A percentile compares a stretch with the other conserved stretches of the same genome.
These are phyloP conservation scores for Coemansia sp. DNA, from an alignment of 192 early-diverging fungal species.

Conservation along the genomic window DNA sequence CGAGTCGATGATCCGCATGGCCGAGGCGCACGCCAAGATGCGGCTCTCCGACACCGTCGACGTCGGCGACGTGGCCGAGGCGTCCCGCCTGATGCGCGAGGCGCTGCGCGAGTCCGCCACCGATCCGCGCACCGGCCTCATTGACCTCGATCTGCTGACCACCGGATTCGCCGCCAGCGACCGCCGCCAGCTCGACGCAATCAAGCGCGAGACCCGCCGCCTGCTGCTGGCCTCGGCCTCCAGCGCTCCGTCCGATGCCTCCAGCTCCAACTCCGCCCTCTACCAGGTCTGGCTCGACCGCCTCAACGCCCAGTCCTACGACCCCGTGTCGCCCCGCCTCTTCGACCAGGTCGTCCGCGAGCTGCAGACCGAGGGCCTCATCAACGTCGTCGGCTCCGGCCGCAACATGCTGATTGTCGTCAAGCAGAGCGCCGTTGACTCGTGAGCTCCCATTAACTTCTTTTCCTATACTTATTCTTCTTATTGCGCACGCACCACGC, in stretches of 20 bases:
- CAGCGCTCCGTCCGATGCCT: conserved; percentile 12
- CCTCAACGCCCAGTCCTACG: conserved; percentile 49
- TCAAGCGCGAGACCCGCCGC: conserved; percentile 45
- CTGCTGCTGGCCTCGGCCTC: conserved; percentile 22
- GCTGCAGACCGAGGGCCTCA: conserved; percentile 57
- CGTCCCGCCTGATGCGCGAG: conserved; percentile 80
- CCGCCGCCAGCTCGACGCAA: conserved; percentile 57
- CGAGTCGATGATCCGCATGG: conserved; percentile 96
- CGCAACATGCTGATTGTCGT: conserved; percentile 47
- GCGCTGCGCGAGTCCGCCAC: conserved; percentile 91
- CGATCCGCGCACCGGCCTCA: conserved; percentile 89
- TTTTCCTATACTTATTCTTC: conserved; percentile 6
- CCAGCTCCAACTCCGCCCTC: conserved; percentile 27
- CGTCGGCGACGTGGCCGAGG: conserved; percentile 82
- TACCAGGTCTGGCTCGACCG: conserved; percentile 49
- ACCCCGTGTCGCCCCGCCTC: conserved; percentile 53
- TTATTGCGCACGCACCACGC: no score
- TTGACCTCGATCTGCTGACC: conserved; percentile 90
- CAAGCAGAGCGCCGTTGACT: conserved; percentile 42
- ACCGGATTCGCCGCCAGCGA: conserved; percentile 85
- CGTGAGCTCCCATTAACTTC: background rate
- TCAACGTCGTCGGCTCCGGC: conserved; percentile 44
- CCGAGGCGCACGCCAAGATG: conserved; percentile 93
- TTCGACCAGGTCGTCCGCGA: conserved; percentile 62
- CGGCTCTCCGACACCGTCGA: conserved; percentile 79